Evolutionary conservation across 768 basidiomycete species (phyloP).

Genomic region (Pleurotus tuber-regium): DNA sequence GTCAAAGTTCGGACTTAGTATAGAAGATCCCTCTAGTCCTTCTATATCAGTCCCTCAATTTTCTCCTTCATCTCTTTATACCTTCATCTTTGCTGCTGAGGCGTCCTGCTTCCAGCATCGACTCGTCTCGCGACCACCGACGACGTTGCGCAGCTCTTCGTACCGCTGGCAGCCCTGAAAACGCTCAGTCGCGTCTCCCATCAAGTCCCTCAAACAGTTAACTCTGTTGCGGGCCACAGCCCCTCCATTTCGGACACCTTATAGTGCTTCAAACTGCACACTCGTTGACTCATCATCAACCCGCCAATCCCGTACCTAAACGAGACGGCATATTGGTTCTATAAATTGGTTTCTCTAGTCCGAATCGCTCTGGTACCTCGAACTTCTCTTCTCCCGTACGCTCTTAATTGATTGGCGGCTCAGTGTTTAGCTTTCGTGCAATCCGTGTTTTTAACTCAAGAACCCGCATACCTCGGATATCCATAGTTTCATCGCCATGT

Average conservation of each 20-base stretch:
- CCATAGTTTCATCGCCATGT: no score
- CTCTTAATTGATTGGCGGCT: background rate
- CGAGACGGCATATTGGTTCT: background rate
- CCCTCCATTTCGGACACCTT: background rate
- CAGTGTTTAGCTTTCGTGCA: background rate
- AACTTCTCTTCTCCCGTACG: background rate
- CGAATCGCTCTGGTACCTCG: background rate
- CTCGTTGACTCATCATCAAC: background rate
- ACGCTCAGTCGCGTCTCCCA: background rate
- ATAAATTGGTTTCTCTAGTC: no score
- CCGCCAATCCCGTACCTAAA: background rate
- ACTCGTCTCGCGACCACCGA: background rate
- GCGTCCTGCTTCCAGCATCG: background rate
- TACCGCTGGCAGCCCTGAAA: background rate
- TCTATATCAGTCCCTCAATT: conserved; percentile 6
- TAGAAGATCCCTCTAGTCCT: background rate
- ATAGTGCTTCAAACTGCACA: background rate
- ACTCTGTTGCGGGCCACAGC: conserved; percentile 9
- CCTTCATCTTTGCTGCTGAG: background rate
- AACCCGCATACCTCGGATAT: no score
- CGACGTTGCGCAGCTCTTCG: background rate
- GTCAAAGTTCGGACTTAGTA: conserved; percentile 1
- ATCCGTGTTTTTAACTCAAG: no score
- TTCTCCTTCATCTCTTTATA: background rate
- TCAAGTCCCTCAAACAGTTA: conserved; percentile 2